phyloP scores from a whole-genome alignment of 2,329 filamentous ascomycete genomes.

The Colletotrichum lindemuthianum region DNA sequence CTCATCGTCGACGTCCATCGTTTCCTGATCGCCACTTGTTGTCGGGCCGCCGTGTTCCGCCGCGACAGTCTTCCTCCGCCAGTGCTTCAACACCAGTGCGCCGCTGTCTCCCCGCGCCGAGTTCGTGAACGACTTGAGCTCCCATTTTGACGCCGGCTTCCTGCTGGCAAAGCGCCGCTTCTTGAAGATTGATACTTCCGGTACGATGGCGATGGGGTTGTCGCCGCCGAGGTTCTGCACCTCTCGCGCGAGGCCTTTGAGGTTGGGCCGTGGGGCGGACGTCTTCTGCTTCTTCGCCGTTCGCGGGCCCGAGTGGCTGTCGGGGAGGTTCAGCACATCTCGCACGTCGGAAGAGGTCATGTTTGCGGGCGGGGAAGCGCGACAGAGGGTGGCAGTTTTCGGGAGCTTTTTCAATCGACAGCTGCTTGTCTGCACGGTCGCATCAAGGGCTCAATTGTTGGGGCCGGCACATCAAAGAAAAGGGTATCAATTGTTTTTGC shows the following conservation, averaged over 20 bases:
- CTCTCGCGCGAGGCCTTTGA: conserved; percentile 73
- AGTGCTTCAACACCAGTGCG: conserved; percentile 77
- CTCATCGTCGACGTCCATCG: conserved; percentile 49
- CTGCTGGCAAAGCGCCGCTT: conserved; percentile 64
- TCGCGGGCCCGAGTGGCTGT: conserved; percentile 59
- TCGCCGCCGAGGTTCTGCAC: conserved; percentile 73
- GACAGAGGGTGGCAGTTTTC: conserved; percentile 20
- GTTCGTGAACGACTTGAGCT: conserved; percentile 77
- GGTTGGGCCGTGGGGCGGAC: conserved; percentile 65
- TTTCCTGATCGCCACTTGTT: conserved; percentile 39
- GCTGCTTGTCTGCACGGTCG: not conserved
- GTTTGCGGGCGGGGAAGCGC: conserved; percentile 41
- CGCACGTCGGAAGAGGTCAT: conserved; percentile 85
- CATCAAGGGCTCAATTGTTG: conserved; percentile 11
- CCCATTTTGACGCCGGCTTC: conserved; percentile 71
- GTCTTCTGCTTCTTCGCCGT: conserved; percentile 81
- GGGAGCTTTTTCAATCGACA: conserved; percentile 1
- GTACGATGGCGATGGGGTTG: conserved; percentile 74
- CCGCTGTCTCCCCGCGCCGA: conserved; percentile 75
- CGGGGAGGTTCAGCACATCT: conserved; percentile 86
- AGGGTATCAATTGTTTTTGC: conserved; percentile 15
- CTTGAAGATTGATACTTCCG: conserved; percentile 68
- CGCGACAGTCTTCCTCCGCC: conserved; percentile 73
- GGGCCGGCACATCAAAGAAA: conserved; percentile 16
- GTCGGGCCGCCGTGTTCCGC: conserved; percentile 44